Conservation (phyloP, 2,329 filamentous ascomycete species). For the Septoria linicola region DNA sequence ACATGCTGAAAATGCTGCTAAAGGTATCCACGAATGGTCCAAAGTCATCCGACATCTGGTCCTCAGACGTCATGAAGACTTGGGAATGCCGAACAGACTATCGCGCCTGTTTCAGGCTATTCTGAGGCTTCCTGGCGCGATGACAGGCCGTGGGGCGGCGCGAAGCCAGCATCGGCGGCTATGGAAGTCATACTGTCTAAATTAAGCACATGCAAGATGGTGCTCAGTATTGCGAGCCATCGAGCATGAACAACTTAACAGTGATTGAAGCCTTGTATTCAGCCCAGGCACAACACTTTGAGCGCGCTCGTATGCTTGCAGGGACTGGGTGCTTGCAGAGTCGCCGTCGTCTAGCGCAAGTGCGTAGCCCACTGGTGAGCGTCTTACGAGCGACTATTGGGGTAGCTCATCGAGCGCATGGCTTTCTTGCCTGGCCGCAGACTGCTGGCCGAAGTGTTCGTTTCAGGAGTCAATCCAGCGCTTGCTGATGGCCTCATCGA, state of each 20-base stretch:
- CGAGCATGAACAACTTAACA: background rate
- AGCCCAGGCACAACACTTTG: too few species aligned
- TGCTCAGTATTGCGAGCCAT: background rate
- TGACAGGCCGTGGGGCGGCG: conserved; percentile 18
- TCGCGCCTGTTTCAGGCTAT: conserved; percentile 37
- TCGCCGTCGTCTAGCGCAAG: too few species aligned
- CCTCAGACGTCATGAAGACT: conserved; percentile 24
- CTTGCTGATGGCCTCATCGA: background rate
- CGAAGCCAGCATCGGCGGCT: conserved; percentile 28
- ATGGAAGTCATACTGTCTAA: conserved; percentile 11
- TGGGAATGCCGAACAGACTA: conserved; percentile 22
- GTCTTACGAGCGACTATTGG: too few species aligned
- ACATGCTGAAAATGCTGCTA: conserved; percentile 1
- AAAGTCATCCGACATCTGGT: conserved; percentile 23
- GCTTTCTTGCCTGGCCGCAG: background rate
- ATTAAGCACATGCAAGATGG: conserved; percentile 1
- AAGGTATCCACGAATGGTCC: conserved; percentile 23
- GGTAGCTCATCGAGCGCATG: too few species aligned
- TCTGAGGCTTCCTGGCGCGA: conserved; percentile 13
- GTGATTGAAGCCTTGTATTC: too few species aligned
- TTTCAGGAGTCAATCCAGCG: background rate
- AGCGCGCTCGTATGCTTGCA: too few species aligned
- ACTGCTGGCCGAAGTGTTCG: background rate
- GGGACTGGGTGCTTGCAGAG: too few species aligned
- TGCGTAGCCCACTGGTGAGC: too few species aligned